Evolutionary conservation across 352 stramenopile genomes (phyloP).

Genomic region (Phytophthora multivora): DNA sequence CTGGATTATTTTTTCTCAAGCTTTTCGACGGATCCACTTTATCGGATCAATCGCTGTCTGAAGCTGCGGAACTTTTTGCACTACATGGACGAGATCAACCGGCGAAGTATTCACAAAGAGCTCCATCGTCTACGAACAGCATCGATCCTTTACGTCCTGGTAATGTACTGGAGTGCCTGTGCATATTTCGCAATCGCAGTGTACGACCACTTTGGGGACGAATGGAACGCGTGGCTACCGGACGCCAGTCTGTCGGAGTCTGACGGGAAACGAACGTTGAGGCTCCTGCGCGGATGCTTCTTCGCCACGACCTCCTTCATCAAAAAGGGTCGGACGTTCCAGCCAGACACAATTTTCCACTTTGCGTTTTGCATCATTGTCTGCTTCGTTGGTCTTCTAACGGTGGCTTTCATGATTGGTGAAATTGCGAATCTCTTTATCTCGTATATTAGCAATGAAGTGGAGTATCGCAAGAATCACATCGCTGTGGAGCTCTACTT

Average conservation of each 20-base stretch:
- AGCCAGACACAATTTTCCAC: conserved; percentile 46
- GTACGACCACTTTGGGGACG: conserved; percentile 45
- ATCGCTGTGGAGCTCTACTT: conserved; percentile 70
- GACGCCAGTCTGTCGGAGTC: conserved; percentile 37
- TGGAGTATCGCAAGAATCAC: conserved; percentile 75
- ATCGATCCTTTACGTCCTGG: conserved; percentile 53
- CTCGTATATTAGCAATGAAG: conserved; percentile 73
- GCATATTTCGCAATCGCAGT: conserved; percentile 59
- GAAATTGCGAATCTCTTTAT: conserved; percentile 75
- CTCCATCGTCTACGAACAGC: conserved; percentile 54
- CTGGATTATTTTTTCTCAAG: conserved; percentile 51
- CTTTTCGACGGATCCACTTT: conserved; percentile 35
- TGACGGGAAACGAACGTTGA: conserved; percentile 36
- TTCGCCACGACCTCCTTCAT: conserved; percentile 67
- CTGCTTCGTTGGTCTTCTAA: conserved; percentile 57
- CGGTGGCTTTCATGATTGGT: conserved; percentile 77
- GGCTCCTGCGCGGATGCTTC: conserved; percentile 57
- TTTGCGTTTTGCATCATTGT: conserved; percentile 43
- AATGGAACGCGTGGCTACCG: conserved; percentile 61
- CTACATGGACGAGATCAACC: conserved; percentile 70
- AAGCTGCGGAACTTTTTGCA: conserved; percentile 56
- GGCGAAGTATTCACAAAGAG: conserved; percentile 63
- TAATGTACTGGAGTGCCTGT: conserved; percentile 70
- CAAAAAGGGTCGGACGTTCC: conserved; percentile 68
- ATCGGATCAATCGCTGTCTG: conserved; percentile 51